These are phyloP conservation scores for Lepiota subincarnata DNA, from an alignment of 768 basidiomycete species.

Conservation along the genomic window DNA sequence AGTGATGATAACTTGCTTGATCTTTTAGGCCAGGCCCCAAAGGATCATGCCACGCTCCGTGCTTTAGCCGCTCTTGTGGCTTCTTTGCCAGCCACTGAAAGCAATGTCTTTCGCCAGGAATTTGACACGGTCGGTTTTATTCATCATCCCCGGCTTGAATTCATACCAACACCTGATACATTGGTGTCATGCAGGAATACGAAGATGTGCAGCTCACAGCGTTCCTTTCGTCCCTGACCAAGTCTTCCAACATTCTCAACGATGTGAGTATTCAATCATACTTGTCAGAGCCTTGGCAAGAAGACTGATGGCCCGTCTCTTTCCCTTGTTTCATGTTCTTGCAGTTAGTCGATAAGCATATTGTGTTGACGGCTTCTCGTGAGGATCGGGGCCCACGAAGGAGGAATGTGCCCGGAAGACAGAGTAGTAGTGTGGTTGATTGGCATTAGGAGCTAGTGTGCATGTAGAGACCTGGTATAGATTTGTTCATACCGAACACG, in stretches of 20 bases:
- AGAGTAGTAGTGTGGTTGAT: conserved; percentile 39
- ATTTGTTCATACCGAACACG: too few relatives aligned
- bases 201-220: conserved; percentile 92
- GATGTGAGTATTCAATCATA: conserved; percentile 59
- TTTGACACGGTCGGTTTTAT: conserved; percentile 70
- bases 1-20: background rate
- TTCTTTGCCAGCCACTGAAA: conserved; percentile 83
- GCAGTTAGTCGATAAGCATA: conserved; percentile 78
- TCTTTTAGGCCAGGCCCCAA: conserved; percentile 59
- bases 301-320: conserved; percentile 7
- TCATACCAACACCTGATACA: background rate
- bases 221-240: conserved; percentile 84
- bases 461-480: conserved; percentile 21
- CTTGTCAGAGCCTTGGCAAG: background rate
- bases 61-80: conserved; percentile 83
- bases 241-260: conserved; percentile 82
- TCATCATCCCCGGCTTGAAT: background rate
- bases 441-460: conserved; percentile 45
- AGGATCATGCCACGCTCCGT: conserved; percentile 79
- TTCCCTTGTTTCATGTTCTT: background rate
- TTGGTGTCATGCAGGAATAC: conserved; percentile 64
- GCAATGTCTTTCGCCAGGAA: conserved; percentile 79
- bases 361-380: conserved; percentile 52
- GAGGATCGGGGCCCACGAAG: conserved; percentile 56
- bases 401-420: conserved; percentile 40